Evolutionary conservation across 352 stramenopile genomes (phyloP).

Genomic region (Phytophthora capsici): DNA sequence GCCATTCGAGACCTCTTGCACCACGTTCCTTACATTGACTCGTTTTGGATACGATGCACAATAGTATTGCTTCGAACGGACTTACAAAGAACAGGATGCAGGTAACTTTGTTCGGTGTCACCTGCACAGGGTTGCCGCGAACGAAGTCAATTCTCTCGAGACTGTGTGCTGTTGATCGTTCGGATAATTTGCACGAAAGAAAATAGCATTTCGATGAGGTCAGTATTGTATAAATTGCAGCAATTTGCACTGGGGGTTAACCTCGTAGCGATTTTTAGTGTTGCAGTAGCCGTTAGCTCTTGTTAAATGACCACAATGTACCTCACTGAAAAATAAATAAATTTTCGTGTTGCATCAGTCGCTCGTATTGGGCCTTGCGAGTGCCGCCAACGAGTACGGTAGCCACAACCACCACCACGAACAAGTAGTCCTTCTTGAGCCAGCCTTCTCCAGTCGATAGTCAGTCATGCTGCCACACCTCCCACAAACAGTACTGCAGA

Average conservation of each 20-base stretch:
- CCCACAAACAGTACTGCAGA: constrained; percentile 47
- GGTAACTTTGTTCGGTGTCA: constrained; percentile 68
- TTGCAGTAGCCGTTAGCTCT: too few species aligned
- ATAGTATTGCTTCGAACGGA: background rate
- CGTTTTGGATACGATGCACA: constrained; percentile 2
- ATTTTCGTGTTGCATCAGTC: constrained; percentile 39
- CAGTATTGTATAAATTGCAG: background rate
- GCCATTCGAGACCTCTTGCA: constrained; percentile 59
- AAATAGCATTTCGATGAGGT: background rate
- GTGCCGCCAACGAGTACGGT: constrained; percentile 65
- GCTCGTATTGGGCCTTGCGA: constrained; percentile 63
- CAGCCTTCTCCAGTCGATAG: constrained; percentile 49
- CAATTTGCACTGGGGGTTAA: background rate
- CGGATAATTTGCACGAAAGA: background rate
- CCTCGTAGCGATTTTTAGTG: constrained; percentile 16
- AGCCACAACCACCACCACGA: constrained; percentile 59
- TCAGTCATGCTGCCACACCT: constrained; percentile 59
- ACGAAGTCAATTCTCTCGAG: constrained; percentile 67
- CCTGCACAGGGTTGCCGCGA: constrained; percentile 50
- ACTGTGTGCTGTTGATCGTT: constrained; percentile 28
- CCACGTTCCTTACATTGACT: constrained; percentile 63
- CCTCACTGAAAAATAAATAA: too few species aligned
- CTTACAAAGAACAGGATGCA: constrained; percentile 83
- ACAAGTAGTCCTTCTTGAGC: constrained; percentile 64
- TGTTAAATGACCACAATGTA: too few species aligned